Evolutionary conservation across 2,329 filamentous ascomycete genomes (phyloP), one percentile per base, ranked within the genome.

Genomic region (Beauveria caledonica): DNA sequence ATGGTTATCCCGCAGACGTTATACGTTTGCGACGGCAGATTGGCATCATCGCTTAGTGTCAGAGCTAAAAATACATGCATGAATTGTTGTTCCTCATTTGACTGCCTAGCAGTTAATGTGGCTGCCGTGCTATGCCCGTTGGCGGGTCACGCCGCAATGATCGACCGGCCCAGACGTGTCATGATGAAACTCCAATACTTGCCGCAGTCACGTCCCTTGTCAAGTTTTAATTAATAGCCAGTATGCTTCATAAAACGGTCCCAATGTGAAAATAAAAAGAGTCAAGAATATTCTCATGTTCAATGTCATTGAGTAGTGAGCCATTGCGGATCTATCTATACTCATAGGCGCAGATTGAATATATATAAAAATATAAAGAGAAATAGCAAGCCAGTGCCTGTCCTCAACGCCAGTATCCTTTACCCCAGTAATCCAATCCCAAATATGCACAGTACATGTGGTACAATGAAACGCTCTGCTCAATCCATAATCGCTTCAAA

Each of bases 401-500:
- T 39, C 23, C 58, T 17, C 53, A 60, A 54, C 58, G 58, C 58
- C 58, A 33, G 48, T 58, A 45, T 45, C 58, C 58, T 42, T 23
- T 46, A 59, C 51, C 56, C 56, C 39, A 59, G 48, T 59, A 59
- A 15, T 45, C 56, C 56, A 46, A 13, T 53, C 33, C 50, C 48
- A 21, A 40, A 53, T 54, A 60, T 54, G 56, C 56, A 59, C 56
- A 52, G 46, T 59, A 59, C 48, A 52, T 59, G 39, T 52, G 25
- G 48, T 59, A 59, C 48, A 52, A 59, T 52, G 50, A 42, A 52
- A 59, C 58, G 58, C 58, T 60, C 50, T 60, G 49, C 42, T 60
- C 36, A 60, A 53, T 46, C 58, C 58, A 48, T 60, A 29, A 42
- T 60, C 58, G 58, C 58, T 60, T 15, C 39, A 42, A 59, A 54